Conservation (phyloP, 805 yeast genomes). For the Maudiozyma barnettii region DNA sequence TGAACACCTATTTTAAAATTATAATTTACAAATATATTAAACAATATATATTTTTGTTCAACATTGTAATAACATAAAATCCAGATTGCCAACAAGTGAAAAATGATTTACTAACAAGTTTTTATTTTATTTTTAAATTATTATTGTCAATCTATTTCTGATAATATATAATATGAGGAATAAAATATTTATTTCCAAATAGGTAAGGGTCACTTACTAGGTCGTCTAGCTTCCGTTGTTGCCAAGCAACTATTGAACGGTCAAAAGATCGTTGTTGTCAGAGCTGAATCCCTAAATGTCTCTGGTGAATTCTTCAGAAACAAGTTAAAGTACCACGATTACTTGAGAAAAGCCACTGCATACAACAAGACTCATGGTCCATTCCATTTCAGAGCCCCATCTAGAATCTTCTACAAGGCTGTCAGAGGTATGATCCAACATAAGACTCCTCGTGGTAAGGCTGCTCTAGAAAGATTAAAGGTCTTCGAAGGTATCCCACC, state of each 20-base stretch:
- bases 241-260: slow-evolving; percentile 98
- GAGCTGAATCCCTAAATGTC: slow-evolving; percentile 96
- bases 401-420: slow-evolving; percentile 99
- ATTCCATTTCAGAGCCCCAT: slow-evolving; percentile 99
- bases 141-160: too few relatives aligned
- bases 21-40: too few relatives aligned
- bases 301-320: slow-evolving; percentile 99
- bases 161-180: too few relatives aligned
- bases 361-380: slow-evolving; percentile 99
- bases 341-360: slow-evolving; percentile 98
- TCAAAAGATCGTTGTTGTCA: slow-evolving; percentile 94
- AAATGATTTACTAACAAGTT: too few relatives aligned
- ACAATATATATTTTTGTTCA: too few relatives aligned
- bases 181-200: slow-evolving; percentile 8
- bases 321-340: slow-evolving; percentile 99
- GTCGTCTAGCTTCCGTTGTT: slow-evolving; percentile 97
- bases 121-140: too few relatives aligned
- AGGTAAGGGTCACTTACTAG: slow-evolving; percentile 98
- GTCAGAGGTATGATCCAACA: slow-evolving; percentile 98
- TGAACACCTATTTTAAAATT: too few relatives aligned
- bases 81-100: too few relatives aligned
- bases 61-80: too few relatives aligned
- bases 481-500: slow-evolving; percentile 99
- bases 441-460: slow-evolving; percentile 99
- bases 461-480: slow-evolving; percentile 98